These are phyloP conservation scores for Metschnikowia peoriensis DNA, from an alignment of 805 yeast species.

Conservation along the genomic window DNA sequence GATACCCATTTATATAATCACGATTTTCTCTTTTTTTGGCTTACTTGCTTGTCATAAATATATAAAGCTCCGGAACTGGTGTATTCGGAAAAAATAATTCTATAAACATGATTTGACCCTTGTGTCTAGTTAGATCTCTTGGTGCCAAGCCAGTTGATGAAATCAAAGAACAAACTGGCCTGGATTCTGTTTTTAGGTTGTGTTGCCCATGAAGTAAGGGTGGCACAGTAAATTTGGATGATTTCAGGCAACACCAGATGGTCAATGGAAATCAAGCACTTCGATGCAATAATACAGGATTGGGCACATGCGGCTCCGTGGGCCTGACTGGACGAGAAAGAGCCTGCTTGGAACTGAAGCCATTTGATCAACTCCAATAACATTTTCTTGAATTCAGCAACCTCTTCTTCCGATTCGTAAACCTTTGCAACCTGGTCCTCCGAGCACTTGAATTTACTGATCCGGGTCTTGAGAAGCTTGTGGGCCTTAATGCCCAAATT, in stretches of 20 bases:
- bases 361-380: slow-evolving; percentile 32
- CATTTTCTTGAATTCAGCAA: slow-evolving; percentile 17
- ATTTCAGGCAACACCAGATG: slow-evolving; percentile 40
- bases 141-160: slow-evolving; percentile 67
- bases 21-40: too few relatives aligned
- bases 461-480: slow-evolving; percentile 59
- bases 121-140: slow-evolving; percentile 8
- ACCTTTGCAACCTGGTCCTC: slow-evolving; percentile 19
- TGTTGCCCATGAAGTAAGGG: slow-evolving; percentile 62
- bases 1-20: too few relatives aligned
- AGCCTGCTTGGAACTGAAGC: slow-evolving; percentile 46
- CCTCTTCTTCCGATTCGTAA: slow-evolving; percentile 18
- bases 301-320: slow-evolving; percentile 60
- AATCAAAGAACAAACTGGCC: slow-evolving; percentile 65
- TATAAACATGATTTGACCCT: background rate
- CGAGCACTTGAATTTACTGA: slow-evolving; percentile 49
- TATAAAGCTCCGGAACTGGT: too few relatives aligned
- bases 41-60: too few relatives aligned
- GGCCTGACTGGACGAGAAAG: slow-evolving; percentile 45
- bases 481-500: slow-evolving; percentile 72
- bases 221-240: slow-evolving; percentile 52
- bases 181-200: slow-evolving; percentile 46
- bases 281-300: slow-evolving; percentile 63
- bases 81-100: too few relatives aligned
- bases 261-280: slow-evolving; percentile 45